Evolutionary conservation across 2,329 filamentous ascomycete genomes (phyloP).

Genomic region (Pseudodiploospora longispora): DNA sequence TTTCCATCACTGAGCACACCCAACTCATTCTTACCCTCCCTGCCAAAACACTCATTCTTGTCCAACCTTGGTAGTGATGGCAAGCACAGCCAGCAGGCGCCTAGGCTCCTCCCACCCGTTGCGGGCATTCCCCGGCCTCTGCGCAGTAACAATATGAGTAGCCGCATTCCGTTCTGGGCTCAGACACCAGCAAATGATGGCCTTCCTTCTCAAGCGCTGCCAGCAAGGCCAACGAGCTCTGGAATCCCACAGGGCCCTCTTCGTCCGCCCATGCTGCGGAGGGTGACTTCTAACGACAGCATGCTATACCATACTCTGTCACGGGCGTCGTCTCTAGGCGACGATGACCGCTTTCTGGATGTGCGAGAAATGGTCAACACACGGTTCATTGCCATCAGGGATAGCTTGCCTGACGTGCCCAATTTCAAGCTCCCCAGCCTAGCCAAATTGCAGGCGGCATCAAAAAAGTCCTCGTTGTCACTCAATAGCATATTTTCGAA

Average conservation of each 20-base stretch:
- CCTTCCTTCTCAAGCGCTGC: too few species aligned
- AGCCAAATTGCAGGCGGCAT: conserved; percentile 39
- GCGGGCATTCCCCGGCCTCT: too few species aligned
- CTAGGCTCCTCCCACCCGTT: not conserved
- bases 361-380: conserved; percentile 82
- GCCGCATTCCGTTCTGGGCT: too few species aligned
- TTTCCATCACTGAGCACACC: conserved; percentile 41
- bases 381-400: conserved; percentile 80
- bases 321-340: conserved; percentile 72
- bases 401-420: conserved; percentile 73
- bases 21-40: conserved; percentile 29
- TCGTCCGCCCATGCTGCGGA: conserved; percentile 21
- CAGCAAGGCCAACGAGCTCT: not conserved
- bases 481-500: conserved; percentile 21
- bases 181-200: too few species aligned
- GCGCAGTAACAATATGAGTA: too few species aligned
- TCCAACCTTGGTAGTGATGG: conserved; percentile 25
- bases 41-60: conserved; percentile 31
- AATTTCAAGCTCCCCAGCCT: conserved; percentile 64
- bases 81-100: conserved; percentile 4
- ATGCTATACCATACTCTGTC: conserved; percentile 70
- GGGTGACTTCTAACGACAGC: conserved; percentile 56
- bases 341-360: conserved; percentile 72
- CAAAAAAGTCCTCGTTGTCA: conserved; percentile 23
- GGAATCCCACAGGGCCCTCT: not conserved